phyloP scores from a whole-genome alignment of 306 rosid species.

The Chamaecrista fasciculata region DNA sequence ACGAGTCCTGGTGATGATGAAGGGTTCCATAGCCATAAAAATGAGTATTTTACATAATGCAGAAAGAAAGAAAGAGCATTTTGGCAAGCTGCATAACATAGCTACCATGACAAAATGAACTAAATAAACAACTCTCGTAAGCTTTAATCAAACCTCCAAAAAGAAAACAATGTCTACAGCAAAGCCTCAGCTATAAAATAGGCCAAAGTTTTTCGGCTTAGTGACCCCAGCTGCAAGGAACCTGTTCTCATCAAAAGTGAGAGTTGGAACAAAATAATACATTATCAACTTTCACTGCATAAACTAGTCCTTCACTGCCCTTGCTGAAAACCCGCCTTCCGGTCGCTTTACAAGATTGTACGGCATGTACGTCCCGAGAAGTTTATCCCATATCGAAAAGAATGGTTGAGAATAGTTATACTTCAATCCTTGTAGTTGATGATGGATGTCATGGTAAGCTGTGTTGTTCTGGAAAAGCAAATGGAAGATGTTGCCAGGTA shows the following conservation, averaged over 20 bases:
- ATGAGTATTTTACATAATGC: constrained; percentile 48
- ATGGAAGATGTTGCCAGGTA: constrained; percentile 81
- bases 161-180: constrained; percentile 23
- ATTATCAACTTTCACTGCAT: neutral
- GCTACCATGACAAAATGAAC: constrained; percentile 34
- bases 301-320: constrained; percentile 46
- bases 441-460: constrained; percentile 93
- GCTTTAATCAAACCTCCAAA: constrained; percentile 38
- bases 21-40: constrained; percentile 24
- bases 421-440: constrained; percentile 82
- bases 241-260: constrained; percentile 7
- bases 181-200: constrained; percentile 24
- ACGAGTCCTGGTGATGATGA: constrained; percentile 6
- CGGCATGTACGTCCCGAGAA: constrained; percentile 84
- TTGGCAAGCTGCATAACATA: constrained; percentile 29
- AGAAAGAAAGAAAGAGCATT: constrained; percentile 5
- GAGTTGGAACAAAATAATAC: constrained; percentile 21
- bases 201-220: neutral
- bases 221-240: constrained; percentile 18
- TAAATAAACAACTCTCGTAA: constrained; percentile 27
- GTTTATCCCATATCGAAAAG: constrained; percentile 82
- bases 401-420: constrained; percentile 90
- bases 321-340: constrained; percentile 76
- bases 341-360: constrained; percentile 62
- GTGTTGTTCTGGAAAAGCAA: constrained; percentile 74